These are phyloP conservation scores for Ballota nigra DNA, from an alignment of 257 asterid species.

Conservation along the genomic window DNA sequence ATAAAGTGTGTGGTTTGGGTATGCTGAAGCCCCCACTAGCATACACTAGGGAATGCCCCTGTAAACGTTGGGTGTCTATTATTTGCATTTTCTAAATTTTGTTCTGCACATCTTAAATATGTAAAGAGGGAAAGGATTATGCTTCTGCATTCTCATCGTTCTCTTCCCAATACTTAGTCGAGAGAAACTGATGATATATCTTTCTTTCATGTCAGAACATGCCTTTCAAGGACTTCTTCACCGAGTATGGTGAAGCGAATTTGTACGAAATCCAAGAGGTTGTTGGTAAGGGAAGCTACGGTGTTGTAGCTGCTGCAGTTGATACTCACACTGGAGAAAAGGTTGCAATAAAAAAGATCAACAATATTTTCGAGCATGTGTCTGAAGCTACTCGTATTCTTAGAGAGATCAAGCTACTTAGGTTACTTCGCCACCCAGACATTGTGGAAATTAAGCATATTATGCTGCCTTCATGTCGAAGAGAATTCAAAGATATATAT, in stretches of 20 bases:
- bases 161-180: background rate
- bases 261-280: conserved; percentile 88
- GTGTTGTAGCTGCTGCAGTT: conserved; percentile 95
- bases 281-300: conserved; percentile 97
- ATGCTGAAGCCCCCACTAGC: too few relatives aligned
- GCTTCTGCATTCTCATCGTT: background rate
- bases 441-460: conserved; percentile 94
- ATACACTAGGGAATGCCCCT: too few relatives aligned
- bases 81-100: too few relatives aligned
- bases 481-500: conserved; percentile 96
- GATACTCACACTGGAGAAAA: conserved; percentile 96
- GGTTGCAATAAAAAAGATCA: conserved; percentile 93
- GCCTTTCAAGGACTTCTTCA: conserved; percentile 87
- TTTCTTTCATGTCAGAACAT: conserved; percentile 43
- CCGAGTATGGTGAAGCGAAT: conserved; percentile 94
- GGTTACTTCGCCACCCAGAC: conserved; percentile 90
- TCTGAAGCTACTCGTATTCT: conserved; percentile 97
- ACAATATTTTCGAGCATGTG: conserved; percentile 83
- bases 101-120: too few relatives aligned
- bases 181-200: conserved; percentile 19
- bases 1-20: too few relatives aligned
- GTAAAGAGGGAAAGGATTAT: too few relatives aligned
- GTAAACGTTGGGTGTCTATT: too few relatives aligned
- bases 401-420: conserved; percentile 91
- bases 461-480: conserved; percentile 86